Evolutionary conservation across 257 asterid species (phyloP), one percentile per base, ranked within the genome.

Genomic region (Ballota nigra): DNA sequence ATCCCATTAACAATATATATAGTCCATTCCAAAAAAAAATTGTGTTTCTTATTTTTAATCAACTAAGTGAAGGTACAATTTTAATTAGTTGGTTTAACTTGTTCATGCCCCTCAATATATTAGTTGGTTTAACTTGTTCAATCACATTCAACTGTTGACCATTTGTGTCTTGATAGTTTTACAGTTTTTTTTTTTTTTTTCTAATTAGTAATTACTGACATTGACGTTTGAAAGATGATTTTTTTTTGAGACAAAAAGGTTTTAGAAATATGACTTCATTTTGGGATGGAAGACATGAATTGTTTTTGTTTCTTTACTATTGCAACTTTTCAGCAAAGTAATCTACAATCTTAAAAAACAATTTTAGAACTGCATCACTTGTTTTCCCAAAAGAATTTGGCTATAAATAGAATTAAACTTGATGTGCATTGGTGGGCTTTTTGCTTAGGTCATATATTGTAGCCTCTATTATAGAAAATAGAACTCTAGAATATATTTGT

Each of bases 301-400:
- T 9, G 0, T 7, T 66, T 55, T 43, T 15, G 51, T 19, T 33
- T 55, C 29, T 45, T 57, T 15, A 3, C 31, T 57, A 10, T 43
- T 9, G 8, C 56, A 5, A 31, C 8, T 23, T 9, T 33, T 34
- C 61, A 8, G 31, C 8, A 2, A 9, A 34, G 28, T 23, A 64
- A 56, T 53, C 36, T 26, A 6, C 45, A 24, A 26, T 36, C 49
- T 26, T 16, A 51, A n/a, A n/a, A 49, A 4, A 19, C 8, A 40
- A 49, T 53, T 73, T 12, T 63, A 4, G 67, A 57, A 66, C 68
- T 55, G 66, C 24, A 23, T 63, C 41, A 72, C n/a, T 38, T 11
- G 31, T 64, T 12, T 38, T 52, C 49, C 4, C 66, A 9, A 5
- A 45, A 9, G 41, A 47, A 20, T 19, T 47, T 15, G 61, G 53